phyloP scores from a whole-genome alignment of 2,329 filamentous ascomycete species.

The Phialophora expanda region DNA sequence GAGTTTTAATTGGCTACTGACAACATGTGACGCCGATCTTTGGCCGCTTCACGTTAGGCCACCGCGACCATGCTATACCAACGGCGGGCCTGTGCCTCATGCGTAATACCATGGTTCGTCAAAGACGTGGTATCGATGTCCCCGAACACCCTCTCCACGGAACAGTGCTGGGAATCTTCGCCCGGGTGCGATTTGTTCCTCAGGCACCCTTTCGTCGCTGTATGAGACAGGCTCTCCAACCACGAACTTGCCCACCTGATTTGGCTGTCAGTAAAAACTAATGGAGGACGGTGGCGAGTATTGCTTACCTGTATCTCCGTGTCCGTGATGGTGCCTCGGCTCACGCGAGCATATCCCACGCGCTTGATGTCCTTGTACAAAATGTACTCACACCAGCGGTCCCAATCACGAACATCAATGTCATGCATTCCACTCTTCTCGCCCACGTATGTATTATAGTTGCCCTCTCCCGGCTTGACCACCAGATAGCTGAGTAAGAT shows the following conservation, averaged over 20 bases:
- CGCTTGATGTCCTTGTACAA: constrained; percentile 87
- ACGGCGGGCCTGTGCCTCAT: constrained; percentile 36
- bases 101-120: constrained; percentile 78
- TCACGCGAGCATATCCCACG: constrained; percentile 87
- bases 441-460: constrained; percentile 95
- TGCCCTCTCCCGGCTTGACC: constrained; percentile 85
- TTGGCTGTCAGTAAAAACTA: constrained; percentile 31
- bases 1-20: constrained; percentile 3
- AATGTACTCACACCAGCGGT: constrained; percentile 99
- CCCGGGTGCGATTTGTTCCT: constrained; percentile 75
- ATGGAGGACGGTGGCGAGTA: neutral
- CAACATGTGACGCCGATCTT: neutral
- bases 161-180: constrained; percentile 85
- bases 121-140: constrained; percentile 94
- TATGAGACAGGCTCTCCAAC: constrained; percentile 73
- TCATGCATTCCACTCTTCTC: constrained; percentile 89
- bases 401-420: constrained; percentile 90
- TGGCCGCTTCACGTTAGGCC: constrained; percentile 21
- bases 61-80: neutral
- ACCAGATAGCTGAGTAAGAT: constrained; percentile 92
- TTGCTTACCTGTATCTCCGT: constrained; percentile 83
- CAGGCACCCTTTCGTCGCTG: constrained; percentile 68
- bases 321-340: constrained; percentile 89
- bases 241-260: constrained; percentile 83
- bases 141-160: constrained; percentile 81